Base-by-base conservation (phyloP, 208 protist species). In the Trichomonas tenax region DNA sequence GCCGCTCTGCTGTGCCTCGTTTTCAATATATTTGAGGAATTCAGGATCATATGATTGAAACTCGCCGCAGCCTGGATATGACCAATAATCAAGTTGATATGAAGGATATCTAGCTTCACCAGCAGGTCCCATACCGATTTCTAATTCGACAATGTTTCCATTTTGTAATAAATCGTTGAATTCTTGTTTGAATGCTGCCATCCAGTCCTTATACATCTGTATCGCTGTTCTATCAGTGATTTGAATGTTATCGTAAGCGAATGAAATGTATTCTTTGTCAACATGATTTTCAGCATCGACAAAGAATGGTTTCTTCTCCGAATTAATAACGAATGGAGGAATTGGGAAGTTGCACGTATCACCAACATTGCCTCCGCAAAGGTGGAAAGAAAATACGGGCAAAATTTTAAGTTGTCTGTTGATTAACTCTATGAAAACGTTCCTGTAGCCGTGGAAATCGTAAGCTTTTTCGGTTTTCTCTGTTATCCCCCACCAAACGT, bases 301-400 rank as follows among this genome's bases (percentile, higher is more conserved):
- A 93, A 98, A 98, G 46, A 84, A 98, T 96, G 63, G 49, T 41
- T 96, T 36, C 10, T 96, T 15, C 14, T 6, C 97, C 96, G 96
- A 72, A 34, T 44, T 2, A 21, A 96, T 82, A 23, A 98, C 97
- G 96, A 97, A 98, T 10, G 26, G 6, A 31, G 98, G 98, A 31
- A 98, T 90, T 34, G 96, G 45, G 84, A 98, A 97, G 93, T 97
- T 96, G 96, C 96, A 97, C 15, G 10, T 15, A 89, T 98, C 98
- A 84, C 98, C 98, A 46, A 98, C 97, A 96, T 98, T 98, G 14
- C 97, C 97, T 46, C 98, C 98, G 93, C 98, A 98, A 95, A 97
- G 84, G 93, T 98, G 96, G 95, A 97, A 86, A 31, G 34, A 44
- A 8, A 86, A 31, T 45, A 86, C 81, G 38, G 81, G 15, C 38